Base-by-base conservation (phyloP, 805 yeast species). In the Metschnikowia baotianmanensis region DNA sequence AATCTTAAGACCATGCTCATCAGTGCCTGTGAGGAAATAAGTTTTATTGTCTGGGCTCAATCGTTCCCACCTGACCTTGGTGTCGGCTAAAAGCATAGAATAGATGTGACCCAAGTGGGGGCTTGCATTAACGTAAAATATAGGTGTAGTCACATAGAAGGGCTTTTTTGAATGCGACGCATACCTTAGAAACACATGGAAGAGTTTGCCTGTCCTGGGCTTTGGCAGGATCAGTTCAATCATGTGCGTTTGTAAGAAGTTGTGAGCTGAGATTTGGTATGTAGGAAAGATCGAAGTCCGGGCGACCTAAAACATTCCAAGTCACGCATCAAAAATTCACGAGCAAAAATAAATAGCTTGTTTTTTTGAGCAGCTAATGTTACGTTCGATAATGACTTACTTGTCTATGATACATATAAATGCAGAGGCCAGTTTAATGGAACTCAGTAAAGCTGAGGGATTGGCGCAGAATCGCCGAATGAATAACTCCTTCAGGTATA, bases 31-130 rank as follows among this genome's bases (percentile, higher is more conserved):
- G 6, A 86, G 77, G 55, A 90, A 75, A 45, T 66, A 75, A 1
- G 81, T 63, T 16, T 45, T 28, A 3, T 47, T 52, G 15, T 28
- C 38, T 0, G 77, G 62, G 4, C 65, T 57, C 2, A 74, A 63
- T 42, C 51, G 59, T 26, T 76, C 76, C 96, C 96, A 91, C 48
- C 96, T 70, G 46, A 73, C 76, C 36, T 82, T 70, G 1, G 82
- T 82, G 62, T 93, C 99, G 36, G 90, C 81, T 32, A 93, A 62
- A 1, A 88, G 69, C 86, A 89, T 85, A 4, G 96, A 79, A 59
- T 93, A 89, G 29, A 88, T 69, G 60, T 93, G 99, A 3, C 99
- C 99, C 40, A 93, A 61, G 63, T 93, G 99, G 2, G 99, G 99
- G 22, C 53, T 75, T 8, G 98, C 98, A 69, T 93, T 93, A 42